Evolutionary conservation across 2,329 filamentous ascomycete genomes (phyloP).

Genomic region (Cytospora paraplurivora): DNA sequence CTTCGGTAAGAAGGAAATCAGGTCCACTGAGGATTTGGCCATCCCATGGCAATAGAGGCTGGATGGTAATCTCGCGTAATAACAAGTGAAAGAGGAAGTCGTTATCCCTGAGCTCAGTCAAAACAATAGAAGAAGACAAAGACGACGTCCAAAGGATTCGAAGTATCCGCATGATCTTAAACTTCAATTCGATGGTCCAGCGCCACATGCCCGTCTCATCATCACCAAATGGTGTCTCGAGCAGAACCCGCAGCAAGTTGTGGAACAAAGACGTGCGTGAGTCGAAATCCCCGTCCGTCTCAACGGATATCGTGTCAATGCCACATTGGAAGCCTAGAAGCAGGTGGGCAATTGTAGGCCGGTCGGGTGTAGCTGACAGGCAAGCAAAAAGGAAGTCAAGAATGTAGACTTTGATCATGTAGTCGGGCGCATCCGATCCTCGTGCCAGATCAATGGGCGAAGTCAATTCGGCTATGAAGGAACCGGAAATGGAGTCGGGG

Average conservation of each 20-base stretch:
- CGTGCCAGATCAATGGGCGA: slow-evolving; percentile 72
- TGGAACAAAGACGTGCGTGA: slow-evolving; percentile 80
- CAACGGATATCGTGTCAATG: slow-evolving; percentile 68
- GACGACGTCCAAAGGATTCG: slow-evolving; percentile 82
- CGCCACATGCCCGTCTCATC: slow-evolving; percentile 59
- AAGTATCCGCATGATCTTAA: slow-evolving; percentile 71
- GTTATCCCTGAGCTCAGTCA: slow-evolving; percentile 77
- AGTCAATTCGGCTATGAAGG: slow-evolving; percentile 69
- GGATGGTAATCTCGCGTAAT: slow-evolving; percentile 69
- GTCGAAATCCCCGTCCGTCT: slow-evolving; percentile 70
- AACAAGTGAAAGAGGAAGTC: slow-evolving; percentile 81
- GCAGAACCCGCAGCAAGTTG: slow-evolving; percentile 70
- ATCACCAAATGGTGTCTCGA: slow-evolving; percentile 67
- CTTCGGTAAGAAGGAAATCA: slow-evolving; percentile 69
- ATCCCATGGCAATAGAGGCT: slow-evolving; percentile 73
- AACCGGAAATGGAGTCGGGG: slow-evolving; percentile 75
- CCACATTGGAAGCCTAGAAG: slow-evolving; percentile 85
- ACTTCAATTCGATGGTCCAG: slow-evolving; percentile 71
- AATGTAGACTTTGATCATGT: slow-evolving; percentile 80
- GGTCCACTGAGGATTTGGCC: slow-evolving; percentile 60
- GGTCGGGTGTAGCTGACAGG: slow-evolving; percentile 70
- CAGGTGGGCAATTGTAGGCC: slow-evolving; percentile 86
- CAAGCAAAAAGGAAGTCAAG: slow-evolving; percentile 85
- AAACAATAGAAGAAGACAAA: slow-evolving; percentile 72
- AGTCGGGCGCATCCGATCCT: slow-evolving; percentile 69